Percentiles rank a stretch among this genome's conserved stretches.
These are phyloP conservation scores for Middelhovenomyces tepae DNA, from an alignment of 805 yeast species.

Conservation along the genomic window DNA sequence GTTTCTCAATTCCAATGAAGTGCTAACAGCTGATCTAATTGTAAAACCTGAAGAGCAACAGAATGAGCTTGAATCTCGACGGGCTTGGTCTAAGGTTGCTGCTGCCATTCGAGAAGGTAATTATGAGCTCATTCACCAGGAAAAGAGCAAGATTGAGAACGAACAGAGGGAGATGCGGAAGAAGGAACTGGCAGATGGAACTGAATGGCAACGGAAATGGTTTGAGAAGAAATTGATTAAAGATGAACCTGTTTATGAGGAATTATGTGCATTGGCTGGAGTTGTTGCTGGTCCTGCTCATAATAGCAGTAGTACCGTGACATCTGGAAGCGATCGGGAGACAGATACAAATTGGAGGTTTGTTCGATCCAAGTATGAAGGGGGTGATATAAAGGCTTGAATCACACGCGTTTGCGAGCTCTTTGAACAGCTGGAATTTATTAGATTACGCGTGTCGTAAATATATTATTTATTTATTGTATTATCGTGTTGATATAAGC, in stretches of 20 bases:
- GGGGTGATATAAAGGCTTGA: constrained; percentile 16
- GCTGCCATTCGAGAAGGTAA: constrained; percentile 72
- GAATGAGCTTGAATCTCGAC: constrained; percentile 71
- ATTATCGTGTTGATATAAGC: too few relatives aligned
- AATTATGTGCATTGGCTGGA: constrained; percentile 13
- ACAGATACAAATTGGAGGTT: constrained; percentile 20
- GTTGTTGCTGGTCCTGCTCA: constrained; percentile 16
- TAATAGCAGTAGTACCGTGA: constrained; percentile 5
- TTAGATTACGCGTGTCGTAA: too few relatives aligned
- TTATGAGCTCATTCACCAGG: constrained; percentile 62
- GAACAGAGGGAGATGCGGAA: constrained; percentile 76
- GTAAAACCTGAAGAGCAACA: constrained; percentile 84
- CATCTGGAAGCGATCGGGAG: constrained; percentile 2
- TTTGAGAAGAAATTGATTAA: constrained; percentile 36
- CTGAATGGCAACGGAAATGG: constrained; percentile 75
- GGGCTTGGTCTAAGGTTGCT: constrained; percentile 86
- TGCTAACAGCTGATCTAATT: constrained; percentile 43
- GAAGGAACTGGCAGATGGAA: constrained; percentile 56
- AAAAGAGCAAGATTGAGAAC: constrained; percentile 74
- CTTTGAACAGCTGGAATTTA: too few relatives aligned
- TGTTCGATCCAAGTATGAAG: constrained; percentile 14
- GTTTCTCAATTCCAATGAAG: constrained; percentile 28
- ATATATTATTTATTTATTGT: too few relatives aligned
- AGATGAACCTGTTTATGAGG: constrained; percentile 12
- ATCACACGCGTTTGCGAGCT: too few relatives aligned